Base-by-base conservation (phyloP, 2,329 filamentous ascomycete species). In the Aspergillus sp. region DNA sequence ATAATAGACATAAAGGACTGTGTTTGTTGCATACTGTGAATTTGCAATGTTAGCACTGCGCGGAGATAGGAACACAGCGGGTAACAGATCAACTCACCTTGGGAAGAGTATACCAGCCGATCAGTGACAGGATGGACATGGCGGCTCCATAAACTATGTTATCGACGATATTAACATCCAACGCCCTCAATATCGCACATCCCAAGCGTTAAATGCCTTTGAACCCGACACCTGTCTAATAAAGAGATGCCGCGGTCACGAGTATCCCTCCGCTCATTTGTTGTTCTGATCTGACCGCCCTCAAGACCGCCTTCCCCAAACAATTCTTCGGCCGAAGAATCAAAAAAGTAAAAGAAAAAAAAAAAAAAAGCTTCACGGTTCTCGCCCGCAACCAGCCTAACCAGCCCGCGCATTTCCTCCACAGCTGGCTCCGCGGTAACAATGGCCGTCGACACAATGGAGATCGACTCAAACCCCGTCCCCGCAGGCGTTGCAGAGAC, bases 1-100 rank as follows among this genome's bases (percentile, higher is more conserved):
- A 79, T 98, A 99, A 79, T 92, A 95, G 66, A 96, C 80, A 61
- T 83, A 83, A 73, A 98, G 93, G 6, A 89, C 73, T 79, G 88
- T 90, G 62, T 85, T 85, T 39, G 91, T 93, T 49, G 87, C 89
- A 66, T 93, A 85, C 90, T 96, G 50, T 27, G n/a, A 37, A 33
- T 15, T 39, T 44, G 48, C 23, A 6, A 9, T 52, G 52, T 66
- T 47, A 64, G 61, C 12, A 55, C n/a, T 23, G 35, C 27, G 27
- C 21, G 9, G 37, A 31, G 24, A 19, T 21, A 7, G 24, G 27
- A 35, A 39, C 47, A 33, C 24, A 19, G 37, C n/a, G 52, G 53
- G 37, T 41, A 44, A 41, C 37, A 21, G 24, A 44, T 37, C 45
- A 41, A 69, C 80, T 69, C 76, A 86, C 84, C 64, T 81, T 81